These are phyloP conservation scores for Botrytis fragariae DNA, from an alignment of 2,329 filamentous ascomycete genomes.

Conservation along the genomic window DNA sequence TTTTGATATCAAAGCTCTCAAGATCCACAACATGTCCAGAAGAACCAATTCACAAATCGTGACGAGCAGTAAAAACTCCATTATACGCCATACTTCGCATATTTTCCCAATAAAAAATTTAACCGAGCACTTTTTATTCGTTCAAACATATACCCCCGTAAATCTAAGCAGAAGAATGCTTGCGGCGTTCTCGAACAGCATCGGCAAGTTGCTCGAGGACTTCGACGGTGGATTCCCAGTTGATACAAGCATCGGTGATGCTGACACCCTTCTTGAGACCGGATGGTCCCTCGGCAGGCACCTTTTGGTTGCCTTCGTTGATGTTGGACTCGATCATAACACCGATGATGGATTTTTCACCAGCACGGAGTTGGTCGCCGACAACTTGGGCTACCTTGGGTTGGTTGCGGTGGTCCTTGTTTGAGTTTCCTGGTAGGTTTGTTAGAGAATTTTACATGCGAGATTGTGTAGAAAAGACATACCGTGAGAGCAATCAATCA, in stretches of 20 bases:
- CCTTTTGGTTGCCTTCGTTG: conserved; percentile 86
- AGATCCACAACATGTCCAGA: conserved; percentile 5
- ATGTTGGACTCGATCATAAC: conserved; percentile 99
- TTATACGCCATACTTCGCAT: conserved; percentile 4
- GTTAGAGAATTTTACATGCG: conserved; percentile 1
- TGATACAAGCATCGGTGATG: conserved; percentile 94
- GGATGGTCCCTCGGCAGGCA: conserved; percentile 74
- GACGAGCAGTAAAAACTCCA: conserved; percentile 8
- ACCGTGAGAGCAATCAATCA: conserved; percentile 99
- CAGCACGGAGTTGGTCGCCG: conserved; percentile 80
- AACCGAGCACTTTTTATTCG: background rate
- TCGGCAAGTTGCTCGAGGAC: conserved; percentile 82
- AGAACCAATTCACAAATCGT: background rate
- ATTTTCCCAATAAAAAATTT: background rate
- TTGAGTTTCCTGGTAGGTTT: conserved; percentile 71
- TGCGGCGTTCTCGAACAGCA: conserved; percentile 74
- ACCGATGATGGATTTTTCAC: conserved; percentile 85
- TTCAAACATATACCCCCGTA: background rate
- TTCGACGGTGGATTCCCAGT: conserved; percentile 81
- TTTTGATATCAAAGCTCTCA: background rate
- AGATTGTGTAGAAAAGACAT: conserved; percentile 36
- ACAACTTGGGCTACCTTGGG: conserved; percentile 84
- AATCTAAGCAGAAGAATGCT: conserved; percentile 18
- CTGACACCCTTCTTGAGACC: conserved; percentile 84
- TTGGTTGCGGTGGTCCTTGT: conserved; percentile 97